These are phyloP conservation scores for Cajanus cajan DNA, from an alignment of 306 rosid species.

Conservation along the genomic window DNA sequence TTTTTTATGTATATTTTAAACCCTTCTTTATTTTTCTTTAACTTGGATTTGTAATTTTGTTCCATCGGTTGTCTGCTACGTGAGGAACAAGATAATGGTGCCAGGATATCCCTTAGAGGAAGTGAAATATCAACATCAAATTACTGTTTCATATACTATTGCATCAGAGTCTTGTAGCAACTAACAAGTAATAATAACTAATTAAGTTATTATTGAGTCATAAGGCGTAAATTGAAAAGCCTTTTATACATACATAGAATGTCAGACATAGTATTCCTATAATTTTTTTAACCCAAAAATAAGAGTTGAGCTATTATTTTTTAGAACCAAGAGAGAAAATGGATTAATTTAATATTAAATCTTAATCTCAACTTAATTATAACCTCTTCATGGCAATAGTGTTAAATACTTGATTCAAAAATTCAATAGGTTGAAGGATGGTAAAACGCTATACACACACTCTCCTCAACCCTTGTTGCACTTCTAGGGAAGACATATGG, in stretches of 20 bases:
- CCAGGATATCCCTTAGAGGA: slow-evolving; percentile 37
- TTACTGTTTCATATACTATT: slow-evolving; percentile 34
- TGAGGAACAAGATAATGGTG: slow-evolving; percentile 33
- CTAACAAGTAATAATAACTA: background rate
- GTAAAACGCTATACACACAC: background rate
- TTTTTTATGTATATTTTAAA: background rate
- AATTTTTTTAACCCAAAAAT: background rate
- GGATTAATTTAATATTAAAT: background rate
- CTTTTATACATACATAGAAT: background rate
- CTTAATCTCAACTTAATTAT: background rate
- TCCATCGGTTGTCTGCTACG: slow-evolving; percentile 25
- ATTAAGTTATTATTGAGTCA: background rate
- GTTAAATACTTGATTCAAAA: background rate
- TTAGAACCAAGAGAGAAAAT: background rate
- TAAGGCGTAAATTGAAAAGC: background rate
- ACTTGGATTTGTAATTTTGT: background rate
- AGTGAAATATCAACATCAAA: slow-evolving; percentile 47
- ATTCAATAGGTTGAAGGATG: background rate
- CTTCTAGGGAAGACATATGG: background rate
- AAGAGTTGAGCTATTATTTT: background rate
- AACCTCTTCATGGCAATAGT: background rate
- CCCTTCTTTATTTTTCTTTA: background rate
- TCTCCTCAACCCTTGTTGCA: background rate
- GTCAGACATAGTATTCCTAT: slow-evolving; percentile 10
- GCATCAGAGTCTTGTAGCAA: slow-evolving; percentile 6